Evolutionary conservation across 2,329 filamentous ascomycete genomes (phyloP).

Genomic region (Ophiognomonia clavigignenti-juglandacearum): DNA sequence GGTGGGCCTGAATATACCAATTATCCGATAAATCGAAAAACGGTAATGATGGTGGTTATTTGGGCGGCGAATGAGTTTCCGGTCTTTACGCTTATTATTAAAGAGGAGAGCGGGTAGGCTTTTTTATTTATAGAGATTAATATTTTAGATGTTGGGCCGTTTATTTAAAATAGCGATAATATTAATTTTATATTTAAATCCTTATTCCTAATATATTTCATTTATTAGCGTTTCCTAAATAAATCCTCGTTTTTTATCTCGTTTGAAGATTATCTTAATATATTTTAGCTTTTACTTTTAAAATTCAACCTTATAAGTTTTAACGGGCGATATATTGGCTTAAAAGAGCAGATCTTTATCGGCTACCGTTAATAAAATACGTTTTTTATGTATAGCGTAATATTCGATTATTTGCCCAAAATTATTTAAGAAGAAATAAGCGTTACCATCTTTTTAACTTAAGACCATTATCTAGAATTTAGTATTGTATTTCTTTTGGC

Average conservation of each 20-base stretch:
- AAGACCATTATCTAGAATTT: constrained; percentile 48
- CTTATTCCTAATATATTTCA: constrained; percentile 47
- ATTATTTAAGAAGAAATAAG: constrained; percentile 43
- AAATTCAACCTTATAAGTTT: constrained; percentile 48
- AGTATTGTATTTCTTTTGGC: constrained; percentile 32
- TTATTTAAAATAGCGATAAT: constrained; percentile 23
- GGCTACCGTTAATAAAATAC: constrained; percentile 54
- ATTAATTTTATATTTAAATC: constrained; percentile 30
- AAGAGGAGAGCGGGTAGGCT: constrained; percentile 23
- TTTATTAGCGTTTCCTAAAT: constrained; percentile 50
- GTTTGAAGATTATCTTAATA: constrained; percentile 33
- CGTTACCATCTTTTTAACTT: constrained; percentile 46
- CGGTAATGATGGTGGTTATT: constrained; percentile 32
- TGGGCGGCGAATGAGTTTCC: constrained; percentile 32
- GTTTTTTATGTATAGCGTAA: constrained; percentile 44
- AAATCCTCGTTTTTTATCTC: constrained; percentile 41
- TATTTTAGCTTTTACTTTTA: constrained; percentile 43
- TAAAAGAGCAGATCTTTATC: constrained; percentile 46
- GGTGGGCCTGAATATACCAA: constrained; percentile 32
- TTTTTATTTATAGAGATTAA: constrained; percentile 16
- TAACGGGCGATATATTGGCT: constrained; percentile 42
- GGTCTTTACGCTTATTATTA: constrained; percentile 28
- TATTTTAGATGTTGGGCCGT: constrained; percentile 20
- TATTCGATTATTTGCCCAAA: constrained; percentile 37
- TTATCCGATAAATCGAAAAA: constrained; percentile 40